Base-by-base conservation (phyloP, 208 protist species). In the Trypanosoma vivax region DNA sequence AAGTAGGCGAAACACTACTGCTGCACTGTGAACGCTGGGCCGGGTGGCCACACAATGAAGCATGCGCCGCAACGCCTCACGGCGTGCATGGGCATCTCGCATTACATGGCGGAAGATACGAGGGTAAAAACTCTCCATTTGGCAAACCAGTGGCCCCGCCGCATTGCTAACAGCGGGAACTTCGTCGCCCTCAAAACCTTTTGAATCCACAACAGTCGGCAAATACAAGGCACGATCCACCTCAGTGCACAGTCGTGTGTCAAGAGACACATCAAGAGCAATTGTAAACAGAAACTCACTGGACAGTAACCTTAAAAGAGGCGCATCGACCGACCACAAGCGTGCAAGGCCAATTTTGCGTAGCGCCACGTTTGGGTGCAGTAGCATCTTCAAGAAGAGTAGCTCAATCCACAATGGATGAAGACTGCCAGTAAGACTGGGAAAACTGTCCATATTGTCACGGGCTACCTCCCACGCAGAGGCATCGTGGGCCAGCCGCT, bases 311-410 rank as follows among this genome's bases (percentile, higher is more conserved):
- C 50, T 48, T 33, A 88, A 58, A 9, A 89, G 58, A 11, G 63
- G 23, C 21, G 39, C 19, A n/a, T 70, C 73, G 50, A 90, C 46
- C 4, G 41, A 55, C 80, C 79, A 91, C 37, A 90, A 25, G 1
- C 70, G 67, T 3, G 61, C 71, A 40, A 94, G 60, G 3, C 60
- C 82, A 19, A 85, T 51, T 45, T 86, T 84, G 21, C 88, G 80
- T 6, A 94, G 66, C 5, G 79, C 81, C 7, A 78, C 39, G 59
- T 94, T 94, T 25, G 83, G 81, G 55, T 94, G 88, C 24, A 72
- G 38, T 24, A 89, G 50, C 33, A 90, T 52, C 61, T 94, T 94
- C 23, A 88, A 65, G 24, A 88, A 65, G 21, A 94, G 69, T 56
- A 94, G 34, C 58, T 91, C 79, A 0, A 94, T 35, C 81, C 83